These are phyloP conservation scores for Psilocybe mexicana DNA, from an alignment of 1,284 basidiomycete species.

Conservation along the genomic window DNA sequence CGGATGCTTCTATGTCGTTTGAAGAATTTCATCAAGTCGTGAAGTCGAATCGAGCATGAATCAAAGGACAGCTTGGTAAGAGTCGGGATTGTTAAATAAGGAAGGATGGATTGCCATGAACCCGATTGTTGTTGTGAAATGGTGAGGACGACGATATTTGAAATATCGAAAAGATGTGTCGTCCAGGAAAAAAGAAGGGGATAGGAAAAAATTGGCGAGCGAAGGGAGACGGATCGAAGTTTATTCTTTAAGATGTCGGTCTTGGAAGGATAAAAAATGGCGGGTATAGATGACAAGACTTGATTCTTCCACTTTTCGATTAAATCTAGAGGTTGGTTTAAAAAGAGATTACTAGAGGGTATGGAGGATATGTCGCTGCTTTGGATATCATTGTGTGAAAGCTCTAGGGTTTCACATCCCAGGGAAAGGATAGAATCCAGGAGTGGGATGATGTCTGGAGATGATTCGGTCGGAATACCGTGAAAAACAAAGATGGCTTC, in stretches of 20 bases:
- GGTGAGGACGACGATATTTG: constrained; percentile 26
- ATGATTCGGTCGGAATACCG: neutral
- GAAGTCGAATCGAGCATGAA: constrained; percentile 17
- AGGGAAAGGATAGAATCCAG: constrained; percentile 5
- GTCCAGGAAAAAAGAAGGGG: constrained; percentile 26
- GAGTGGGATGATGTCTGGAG: neutral
- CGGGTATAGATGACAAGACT: neutral
- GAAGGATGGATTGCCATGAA: constrained; percentile 23
- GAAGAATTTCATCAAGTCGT: constrained; percentile 23
- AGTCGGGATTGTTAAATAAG: constrained; percentile 20
- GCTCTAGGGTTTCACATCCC: constrained; percentile 7
- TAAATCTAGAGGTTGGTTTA: neutral
- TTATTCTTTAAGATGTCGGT: neutral
- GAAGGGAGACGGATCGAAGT: constrained; percentile 25
- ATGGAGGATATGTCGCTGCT: neutral
- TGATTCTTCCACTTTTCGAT: neutral
- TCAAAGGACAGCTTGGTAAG: constrained; percentile 24
- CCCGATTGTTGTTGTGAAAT: constrained; percentile 23
- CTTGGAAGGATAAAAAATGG: too few species aligned
- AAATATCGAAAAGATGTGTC: constrained; percentile 23
- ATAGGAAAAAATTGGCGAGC: constrained; percentile 28
- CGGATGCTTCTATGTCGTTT: constrained; percentile 22
- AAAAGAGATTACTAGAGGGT: neutral
- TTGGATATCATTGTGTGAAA: constrained; percentile 9
- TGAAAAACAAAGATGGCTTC: constrained; percentile 10